Evolutionary conservation across 163 green algal genomes (phyloP), one percentile per base, ranked within the genome.

Genomic region (Prototheca cutis): DNA sequence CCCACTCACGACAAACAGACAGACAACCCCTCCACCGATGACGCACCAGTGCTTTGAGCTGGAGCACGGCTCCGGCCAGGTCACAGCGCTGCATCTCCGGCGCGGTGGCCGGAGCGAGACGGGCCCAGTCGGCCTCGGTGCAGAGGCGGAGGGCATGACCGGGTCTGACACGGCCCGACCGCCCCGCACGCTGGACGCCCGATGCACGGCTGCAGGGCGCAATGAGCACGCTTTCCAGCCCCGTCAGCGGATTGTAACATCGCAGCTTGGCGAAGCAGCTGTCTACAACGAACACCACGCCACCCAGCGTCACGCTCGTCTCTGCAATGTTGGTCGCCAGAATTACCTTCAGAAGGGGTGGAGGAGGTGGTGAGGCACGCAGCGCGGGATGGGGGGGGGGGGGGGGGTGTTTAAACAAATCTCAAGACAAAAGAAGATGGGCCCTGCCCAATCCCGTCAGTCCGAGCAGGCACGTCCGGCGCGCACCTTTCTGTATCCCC

Each of bases 281-380:
- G 80, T 98, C 90, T 15, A 96, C 73, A 10, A 96, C 83, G 63
- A 88, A 93, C 30, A 88, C 78, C 30, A 93, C 75, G 36, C 80
- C 88, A 62, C 95, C 87, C 6, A 97, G 79, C 0, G 89, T 96
- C 0, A 98, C 70, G 5, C 69, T 87, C 8, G 85, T 91, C 68
- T 97, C 90, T 0, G 90, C 92, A 6, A 97, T 84, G 79, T 95
- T 95, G 30, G 90, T 97, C 5, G 91, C 82, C 23, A 89, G 76
- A 39, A 97, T 77, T 7, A 93, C 81, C 64, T 80, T 65, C 21
- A 48, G 21, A 17, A 40, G 57, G 32, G 4, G 25, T n/a, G n/a
- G 53, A 17, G 1, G 2, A 30, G 8, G 5, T 48, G 42, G 27
- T 33, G 4, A 19, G 25, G 30, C 13, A 8, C 1, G 42, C 42